These are phyloP conservation scores for Neohortaea acidophila DNA, from an alignment of 495 filamentous ascomycete species.

Conservation along the genomic window DNA sequence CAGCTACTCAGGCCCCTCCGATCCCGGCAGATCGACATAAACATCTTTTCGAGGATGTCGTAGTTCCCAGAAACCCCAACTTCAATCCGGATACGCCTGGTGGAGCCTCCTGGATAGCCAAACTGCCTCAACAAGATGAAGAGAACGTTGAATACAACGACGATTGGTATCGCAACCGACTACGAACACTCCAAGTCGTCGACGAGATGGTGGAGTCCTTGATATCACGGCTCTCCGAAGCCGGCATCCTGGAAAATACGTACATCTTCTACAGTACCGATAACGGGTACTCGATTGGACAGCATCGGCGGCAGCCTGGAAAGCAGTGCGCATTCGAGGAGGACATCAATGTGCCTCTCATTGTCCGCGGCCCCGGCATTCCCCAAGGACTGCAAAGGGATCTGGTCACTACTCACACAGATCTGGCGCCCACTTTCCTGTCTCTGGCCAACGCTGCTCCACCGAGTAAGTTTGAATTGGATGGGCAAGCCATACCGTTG, in stretches of 20 bases:
- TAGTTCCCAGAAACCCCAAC: conserved; percentile 37
- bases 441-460: conserved; percentile 31
- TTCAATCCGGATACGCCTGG: conserved; percentile 32
- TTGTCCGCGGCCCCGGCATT: conserved; percentile 27
- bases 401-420: conserved; percentile 51
- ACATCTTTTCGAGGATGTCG: conserved; percentile 33
- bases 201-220: conserved; percentile 53
- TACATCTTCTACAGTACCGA: conserved; percentile 60
- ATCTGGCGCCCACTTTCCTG: conserved; percentile 53
- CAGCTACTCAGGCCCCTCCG: conserved; percentile 13
- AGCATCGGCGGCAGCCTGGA: conserved; percentile 55
- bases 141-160: conserved; percentile 50
- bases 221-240: conserved; percentile 35
- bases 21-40: conserved; percentile 26
- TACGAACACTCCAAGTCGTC: conserved; percentile 49
- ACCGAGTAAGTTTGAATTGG: conserved; percentile 10
- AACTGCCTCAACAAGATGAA: conserved; percentile 36
- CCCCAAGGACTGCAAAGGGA: conserved; percentile 25
- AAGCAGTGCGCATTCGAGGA: conserved; percentile 60
- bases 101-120: conserved; percentile 48
- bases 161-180: conserved; percentile 47
- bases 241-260: conserved; percentile 46
- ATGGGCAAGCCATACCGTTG: conserved; percentile 23
- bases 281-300: conserved; percentile 62
- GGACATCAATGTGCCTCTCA: conserved; percentile 56